Evolutionary conservation across 1,139 yeast species (phyloP).

Genomic region (Kazachstania sp.): DNA sequence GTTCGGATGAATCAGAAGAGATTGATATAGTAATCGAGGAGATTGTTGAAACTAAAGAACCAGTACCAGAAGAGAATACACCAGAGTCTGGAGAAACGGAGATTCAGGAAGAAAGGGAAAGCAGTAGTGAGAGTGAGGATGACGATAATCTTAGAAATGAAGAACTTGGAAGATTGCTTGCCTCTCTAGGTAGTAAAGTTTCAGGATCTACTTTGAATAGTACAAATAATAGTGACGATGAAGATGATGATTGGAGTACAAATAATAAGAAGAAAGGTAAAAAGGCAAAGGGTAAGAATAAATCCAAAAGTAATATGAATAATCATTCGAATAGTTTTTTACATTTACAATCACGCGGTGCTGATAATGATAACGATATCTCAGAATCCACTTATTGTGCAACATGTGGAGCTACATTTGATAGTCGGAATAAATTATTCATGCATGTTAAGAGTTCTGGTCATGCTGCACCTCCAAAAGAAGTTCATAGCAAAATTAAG

Average conservation of each 20-base stretch:
- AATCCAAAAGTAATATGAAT: slow-evolving; percentile 1
- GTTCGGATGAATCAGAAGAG: slow-evolving; percentile 5
- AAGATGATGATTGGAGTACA: slow-evolving; percentile 44
- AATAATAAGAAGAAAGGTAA: slow-evolving; percentile 30
- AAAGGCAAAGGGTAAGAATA: not conserved
- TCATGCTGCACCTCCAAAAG: slow-evolving; percentile 51
- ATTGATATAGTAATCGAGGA: not conserved
- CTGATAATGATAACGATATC: slow-evolving; percentile 1
- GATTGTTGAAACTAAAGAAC: not conserved
- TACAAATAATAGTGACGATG: slow-evolving; percentile 27
- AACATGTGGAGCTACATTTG: slow-evolving; percentile 50
- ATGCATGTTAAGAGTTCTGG: slow-evolving; percentile 66
- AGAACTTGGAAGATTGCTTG: slow-evolving; percentile 37
- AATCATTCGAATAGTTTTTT: slow-evolving; percentile 4
- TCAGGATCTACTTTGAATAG: not conserved
- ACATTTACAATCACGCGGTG: not conserved
- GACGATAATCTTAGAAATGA: slow-evolving; percentile 25
- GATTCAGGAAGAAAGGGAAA: slow-evolving; percentile 4
- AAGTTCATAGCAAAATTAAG: slow-evolving; percentile 27
- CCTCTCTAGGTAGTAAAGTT: slow-evolving; percentile 30
- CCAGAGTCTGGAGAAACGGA: not conserved
- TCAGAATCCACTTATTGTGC: slow-evolving; percentile 37
- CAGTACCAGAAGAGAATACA: not conserved
- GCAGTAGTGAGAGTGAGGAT: slow-evolving; percentile 9
- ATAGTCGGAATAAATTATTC: slow-evolving; percentile 68